Conservation (phyloP, 352 stramenopile genomes). For the Thalassiosira mediterranea region DNA sequence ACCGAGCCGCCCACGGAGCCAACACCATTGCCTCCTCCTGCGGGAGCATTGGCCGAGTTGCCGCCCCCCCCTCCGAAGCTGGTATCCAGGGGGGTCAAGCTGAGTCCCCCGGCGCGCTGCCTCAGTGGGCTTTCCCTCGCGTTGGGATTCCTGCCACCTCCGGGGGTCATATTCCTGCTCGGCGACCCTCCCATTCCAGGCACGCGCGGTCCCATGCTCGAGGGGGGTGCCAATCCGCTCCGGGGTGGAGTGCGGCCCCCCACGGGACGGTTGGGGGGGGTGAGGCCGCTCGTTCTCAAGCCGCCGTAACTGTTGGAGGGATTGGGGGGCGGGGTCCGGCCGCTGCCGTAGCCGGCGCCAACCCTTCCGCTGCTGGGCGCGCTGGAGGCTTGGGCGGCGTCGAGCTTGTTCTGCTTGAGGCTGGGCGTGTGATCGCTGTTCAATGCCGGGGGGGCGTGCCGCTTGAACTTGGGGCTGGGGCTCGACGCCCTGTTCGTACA, state of each 20-base stretch:
- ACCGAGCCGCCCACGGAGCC: background rate
- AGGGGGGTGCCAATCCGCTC: too few species aligned
- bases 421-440: slow-evolving; percentile 17
- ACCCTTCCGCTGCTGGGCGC: background rate
- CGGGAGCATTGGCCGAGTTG: background rate
- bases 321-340: too few species aligned
- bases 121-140: background rate
- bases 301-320: too few species aligned
- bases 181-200: background rate
- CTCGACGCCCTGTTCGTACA: background rate
- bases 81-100: background rate
- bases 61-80: background rate
- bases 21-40: background rate
- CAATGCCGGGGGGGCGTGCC: slow-evolving; percentile 43
- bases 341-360: background rate
- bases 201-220: background rate
- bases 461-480: slow-evolving; percentile 46
- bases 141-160: background rate
- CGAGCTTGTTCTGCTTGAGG: slow-evolving; percentile 2
- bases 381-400: background rate
- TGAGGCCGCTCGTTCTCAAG: too few species aligned
- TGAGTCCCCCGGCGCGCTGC: background rate
- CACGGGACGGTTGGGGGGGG: too few species aligned
- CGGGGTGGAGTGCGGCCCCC: too few species aligned
- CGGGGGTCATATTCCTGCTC: background rate